A percentile compares a stretch with the other conserved stretches of the same genome.
phyloP scores from a whole-genome alignment of 176 grass and related monocot genomes.

The Cocos nucifera region DNA sequence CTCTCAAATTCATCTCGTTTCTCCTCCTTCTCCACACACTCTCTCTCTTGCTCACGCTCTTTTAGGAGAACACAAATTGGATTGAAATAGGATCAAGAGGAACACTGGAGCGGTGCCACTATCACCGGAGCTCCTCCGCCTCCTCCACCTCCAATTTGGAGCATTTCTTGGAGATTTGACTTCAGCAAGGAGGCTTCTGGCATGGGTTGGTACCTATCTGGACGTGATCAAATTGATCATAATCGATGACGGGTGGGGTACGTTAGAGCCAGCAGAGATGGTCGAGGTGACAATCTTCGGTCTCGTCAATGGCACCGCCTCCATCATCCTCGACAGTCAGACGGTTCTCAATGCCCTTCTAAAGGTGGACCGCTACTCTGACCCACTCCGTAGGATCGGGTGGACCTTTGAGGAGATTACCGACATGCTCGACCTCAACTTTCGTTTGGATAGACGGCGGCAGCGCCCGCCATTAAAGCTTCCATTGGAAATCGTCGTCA shows the following conservation, averaged over 20 bases:
- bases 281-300: constrained; percentile 3
- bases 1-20: no score
- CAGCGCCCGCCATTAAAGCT: constrained; percentile 32
- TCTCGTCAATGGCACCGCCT: background rate
- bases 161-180: constrained; percentile 28
- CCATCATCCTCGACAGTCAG: constrained; percentile 1
- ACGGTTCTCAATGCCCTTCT: constrained; percentile 12
- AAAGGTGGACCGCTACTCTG: constrained; percentile 45
- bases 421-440: constrained; percentile 32
- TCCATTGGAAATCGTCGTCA: constrained; percentile 45
- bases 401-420: constrained; percentile 65
- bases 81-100: no score
- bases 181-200: background rate
- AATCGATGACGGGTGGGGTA: no score
- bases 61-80: no score
- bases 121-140: background rate
- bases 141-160: background rate
- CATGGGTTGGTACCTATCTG: no score
- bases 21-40: no score
- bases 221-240: no score
- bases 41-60: no score
- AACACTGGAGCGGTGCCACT: constrained; percentile 42
- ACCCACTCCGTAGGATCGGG: constrained; percentile 34
- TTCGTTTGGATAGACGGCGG: constrained; percentile 13
- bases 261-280: constrained; percentile 53